Conservation (phyloP, 192 early-diverging fungal genomes). For the Helicostylum pulchrum region DNA sequence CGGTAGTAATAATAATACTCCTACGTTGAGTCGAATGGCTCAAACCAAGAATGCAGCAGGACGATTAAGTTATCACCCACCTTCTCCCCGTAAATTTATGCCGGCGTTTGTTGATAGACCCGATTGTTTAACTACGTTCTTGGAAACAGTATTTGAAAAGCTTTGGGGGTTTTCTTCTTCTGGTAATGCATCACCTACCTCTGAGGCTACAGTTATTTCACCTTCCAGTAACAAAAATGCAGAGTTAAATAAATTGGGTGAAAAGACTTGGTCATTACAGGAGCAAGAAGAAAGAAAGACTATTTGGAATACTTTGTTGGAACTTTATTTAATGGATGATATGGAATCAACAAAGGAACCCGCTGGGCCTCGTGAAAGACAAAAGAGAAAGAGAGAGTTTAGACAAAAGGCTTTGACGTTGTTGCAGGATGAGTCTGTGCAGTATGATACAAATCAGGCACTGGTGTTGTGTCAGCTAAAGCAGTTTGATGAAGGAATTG, state of each 20-base stretch:
- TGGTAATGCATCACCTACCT: background rate
- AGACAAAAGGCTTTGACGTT: constrained; percentile 66
- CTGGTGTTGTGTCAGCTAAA: constrained; percentile 86
- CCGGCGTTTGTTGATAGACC: constrained; percentile 86
- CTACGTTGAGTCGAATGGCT: background rate
- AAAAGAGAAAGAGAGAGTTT: constrained; percentile 23
- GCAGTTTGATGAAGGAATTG: constrained; percentile 79
- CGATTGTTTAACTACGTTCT: constrained; percentile 72
- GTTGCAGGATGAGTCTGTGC: constrained; percentile 63
- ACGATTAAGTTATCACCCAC: constrained; percentile 39
- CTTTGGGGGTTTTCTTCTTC: constrained; percentile 58
- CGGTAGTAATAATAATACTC: background rate
- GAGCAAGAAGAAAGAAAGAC: constrained; percentile 65
- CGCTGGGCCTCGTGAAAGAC: background rate
- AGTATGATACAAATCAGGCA: constrained; percentile 89
- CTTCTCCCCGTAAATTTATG: constrained; percentile 71
- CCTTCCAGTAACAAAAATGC: background rate
- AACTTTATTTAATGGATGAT: constrained; percentile 74
- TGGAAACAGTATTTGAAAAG: constrained; percentile 79
- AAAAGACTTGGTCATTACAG: constrained; percentile 7
- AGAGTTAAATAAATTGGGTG: background rate
- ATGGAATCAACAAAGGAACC: background rate
- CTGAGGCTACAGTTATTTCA: constrained; percentile 5
- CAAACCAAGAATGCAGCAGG: background rate
- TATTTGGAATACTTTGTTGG: constrained; percentile 90